Percentiles rank a stretch among this genome's conserved stretches.
Evolutionary conservation across 441 rosid species (phyloP).

Genomic region (Erodium trifolium): DNA sequence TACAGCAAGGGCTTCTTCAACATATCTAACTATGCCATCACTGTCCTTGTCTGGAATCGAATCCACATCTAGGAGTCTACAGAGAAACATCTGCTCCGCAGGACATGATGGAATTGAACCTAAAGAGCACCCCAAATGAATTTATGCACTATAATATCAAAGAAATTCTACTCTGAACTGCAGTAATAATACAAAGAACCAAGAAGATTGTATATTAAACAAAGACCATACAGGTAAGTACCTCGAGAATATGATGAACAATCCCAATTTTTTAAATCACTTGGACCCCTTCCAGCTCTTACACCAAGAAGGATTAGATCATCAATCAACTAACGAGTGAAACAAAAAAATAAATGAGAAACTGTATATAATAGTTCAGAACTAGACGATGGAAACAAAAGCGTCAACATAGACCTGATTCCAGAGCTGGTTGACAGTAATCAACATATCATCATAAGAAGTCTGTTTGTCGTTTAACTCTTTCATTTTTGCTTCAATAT

Average conservation of each 20-base stretch:
- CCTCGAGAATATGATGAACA: constrained; percentile 46
- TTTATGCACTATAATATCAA: not conserved
- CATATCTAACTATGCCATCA: constrained; percentile 39
- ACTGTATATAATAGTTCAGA: constrained; percentile 5
- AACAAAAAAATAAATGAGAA: not conserved
- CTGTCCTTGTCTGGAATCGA: constrained; percentile 34
- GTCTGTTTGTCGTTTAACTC: constrained; percentile 46
- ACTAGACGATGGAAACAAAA: not conserved
- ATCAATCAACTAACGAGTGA: constrained; percentile 55
- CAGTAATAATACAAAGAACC: constrained; percentile 8
- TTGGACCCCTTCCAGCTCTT: constrained; percentile 54
- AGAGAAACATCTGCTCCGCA: constrained; percentile 73
- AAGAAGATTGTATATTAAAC: not conserved
- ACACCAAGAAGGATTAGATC: constrained; percentile 70
- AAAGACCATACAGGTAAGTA: constrained; percentile 16
- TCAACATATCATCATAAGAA: constrained; percentile 57
- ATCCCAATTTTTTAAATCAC: constrained; percentile 39
- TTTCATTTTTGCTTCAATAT: constrained; percentile 50
- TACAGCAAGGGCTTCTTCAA: constrained; percentile 55
- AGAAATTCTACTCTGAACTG: not conserved
- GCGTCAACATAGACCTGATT: constrained; percentile 46
- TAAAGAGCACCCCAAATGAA: constrained; percentile 26
- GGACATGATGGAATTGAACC: constrained; percentile 69
- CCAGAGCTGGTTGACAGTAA: constrained; percentile 61
- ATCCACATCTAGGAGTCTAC: constrained; percentile 64